Evolutionary conservation across 495 filamentous ascomycete genomes (phyloP).

Genomic region (Daldinia grandis): DNA sequence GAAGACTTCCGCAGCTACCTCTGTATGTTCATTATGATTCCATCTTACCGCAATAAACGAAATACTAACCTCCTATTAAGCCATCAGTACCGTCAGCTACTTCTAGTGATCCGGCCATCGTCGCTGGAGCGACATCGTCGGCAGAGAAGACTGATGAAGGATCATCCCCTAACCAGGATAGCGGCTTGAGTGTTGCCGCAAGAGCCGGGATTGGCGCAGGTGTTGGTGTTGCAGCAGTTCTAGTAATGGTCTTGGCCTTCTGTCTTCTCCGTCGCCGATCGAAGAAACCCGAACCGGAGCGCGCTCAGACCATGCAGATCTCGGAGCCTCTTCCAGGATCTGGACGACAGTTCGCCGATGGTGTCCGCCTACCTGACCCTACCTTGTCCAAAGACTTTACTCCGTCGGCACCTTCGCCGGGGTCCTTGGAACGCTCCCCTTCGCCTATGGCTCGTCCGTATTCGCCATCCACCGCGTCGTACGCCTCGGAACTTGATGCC

Average conservation of each 20-base stretch:
- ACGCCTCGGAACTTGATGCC: slow-evolving; percentile 49
- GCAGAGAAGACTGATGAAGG: slow-evolving; percentile 13
- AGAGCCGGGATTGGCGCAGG: slow-evolving; percentile 58
- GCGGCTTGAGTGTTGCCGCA: slow-evolving; percentile 45
- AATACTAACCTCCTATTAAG: slow-evolving; percentile 23
- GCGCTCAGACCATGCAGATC: slow-evolving; percentile 47
- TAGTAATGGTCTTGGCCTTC: slow-evolving; percentile 40
- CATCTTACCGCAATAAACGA: neutral
- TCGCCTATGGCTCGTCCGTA: slow-evolving; percentile 26
- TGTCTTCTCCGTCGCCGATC: slow-evolving; percentile 48
- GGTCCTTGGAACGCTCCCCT: neutral
- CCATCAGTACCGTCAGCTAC: slow-evolving; percentile 12
- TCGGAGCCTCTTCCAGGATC: slow-evolving; percentile 53
- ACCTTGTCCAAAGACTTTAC: slow-evolving; percentile 32
- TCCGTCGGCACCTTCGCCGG: slow-evolving; percentile 2
- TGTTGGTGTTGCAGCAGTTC: slow-evolving; percentile 45
- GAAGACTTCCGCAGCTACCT: slow-evolving; percentile 5
- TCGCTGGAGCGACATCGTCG: slow-evolving; percentile 25
- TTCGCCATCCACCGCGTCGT: slow-evolving; percentile 34
- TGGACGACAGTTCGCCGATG: slow-evolving; percentile 48
- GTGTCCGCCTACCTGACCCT: slow-evolving; percentile 26
- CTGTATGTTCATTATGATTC: slow-evolving; percentile 17
- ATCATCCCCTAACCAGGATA: slow-evolving; percentile 5
- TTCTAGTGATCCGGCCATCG: slow-evolving; percentile 14
- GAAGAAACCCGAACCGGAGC: slow-evolving; percentile 22